Conservation (phyloP, 192 early-diverging fungal species). For the Entophlyctis luteolus region DNA sequence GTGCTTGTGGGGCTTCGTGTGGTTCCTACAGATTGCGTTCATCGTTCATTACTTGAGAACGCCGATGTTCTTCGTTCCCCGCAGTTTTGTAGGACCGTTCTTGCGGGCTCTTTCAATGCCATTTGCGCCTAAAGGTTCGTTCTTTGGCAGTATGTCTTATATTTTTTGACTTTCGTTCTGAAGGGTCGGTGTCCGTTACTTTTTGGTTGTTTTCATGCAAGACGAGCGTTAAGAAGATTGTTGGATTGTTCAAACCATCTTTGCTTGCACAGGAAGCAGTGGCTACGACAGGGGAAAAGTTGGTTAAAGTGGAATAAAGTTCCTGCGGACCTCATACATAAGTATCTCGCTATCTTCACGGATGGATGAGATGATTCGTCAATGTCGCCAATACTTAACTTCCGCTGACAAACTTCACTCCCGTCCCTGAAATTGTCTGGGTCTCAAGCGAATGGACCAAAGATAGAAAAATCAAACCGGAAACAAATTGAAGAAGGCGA, state of each 20-base stretch:
- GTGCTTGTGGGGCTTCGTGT: slow-evolving; percentile 11
- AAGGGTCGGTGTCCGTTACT: slow-evolving; percentile 17
- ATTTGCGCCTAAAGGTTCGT: slow-evolving; percentile 20
- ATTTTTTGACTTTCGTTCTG: background rate
- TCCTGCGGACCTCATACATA: background rate
- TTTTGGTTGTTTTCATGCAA: slow-evolving; percentile 27
- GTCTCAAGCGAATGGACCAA: background rate
- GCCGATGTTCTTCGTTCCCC: slow-evolving; percentile 25
- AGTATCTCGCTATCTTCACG: too few species aligned
- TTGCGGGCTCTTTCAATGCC: slow-evolving; percentile 2
- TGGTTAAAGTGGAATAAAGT: background rate
- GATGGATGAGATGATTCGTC: background rate
- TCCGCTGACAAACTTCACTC: background rate
- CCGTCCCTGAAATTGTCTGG: background rate
- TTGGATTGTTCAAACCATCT: background rate
- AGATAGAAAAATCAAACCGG: background rate
- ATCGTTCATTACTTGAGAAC: background rate
- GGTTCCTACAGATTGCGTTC: background rate
- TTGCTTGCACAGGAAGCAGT: background rate
- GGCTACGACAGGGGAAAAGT: background rate
- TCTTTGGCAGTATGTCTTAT: background rate
- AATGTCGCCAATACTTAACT: background rate
- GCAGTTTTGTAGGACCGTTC: slow-evolving; percentile 19
- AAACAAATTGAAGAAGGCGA: background rate
- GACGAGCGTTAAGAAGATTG: slow-evolving; percentile 7